Evolutionary conservation across 2,329 filamentous ascomycete species (phyloP).

Genomic region (Arthroderma sp.): DNA sequence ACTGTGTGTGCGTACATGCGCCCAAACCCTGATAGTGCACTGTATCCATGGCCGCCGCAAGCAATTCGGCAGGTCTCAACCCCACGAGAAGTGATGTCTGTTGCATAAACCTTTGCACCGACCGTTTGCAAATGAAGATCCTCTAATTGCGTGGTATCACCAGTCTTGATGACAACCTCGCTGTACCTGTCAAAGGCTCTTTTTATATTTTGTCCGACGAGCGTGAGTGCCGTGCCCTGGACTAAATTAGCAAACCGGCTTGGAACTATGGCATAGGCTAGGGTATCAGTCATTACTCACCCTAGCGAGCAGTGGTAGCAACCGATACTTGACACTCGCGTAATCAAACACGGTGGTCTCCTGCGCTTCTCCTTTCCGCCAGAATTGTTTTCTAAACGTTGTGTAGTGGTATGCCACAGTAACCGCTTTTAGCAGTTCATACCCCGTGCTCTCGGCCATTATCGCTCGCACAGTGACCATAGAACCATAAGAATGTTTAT

Average conservation of each 20-base stretch:
- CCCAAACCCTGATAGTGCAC: conserved; percentile 20
- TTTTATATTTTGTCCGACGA: conserved; percentile 14
- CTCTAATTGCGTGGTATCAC: conserved; percentile 13
- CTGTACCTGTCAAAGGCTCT: conserved; percentile 13
- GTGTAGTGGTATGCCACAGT: conserved; percentile 22
- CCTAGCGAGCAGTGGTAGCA: conserved; percentile 13
- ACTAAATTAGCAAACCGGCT: background rate
- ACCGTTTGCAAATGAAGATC: conserved; percentile 15
- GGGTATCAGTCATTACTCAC: conserved; percentile 3
- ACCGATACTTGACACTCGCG: conserved; percentile 13
- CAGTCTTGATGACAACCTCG: conserved; percentile 11
- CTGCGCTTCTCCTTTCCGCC: conserved; percentile 4
- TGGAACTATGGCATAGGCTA: background rate
- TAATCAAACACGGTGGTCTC: conserved; percentile 14
- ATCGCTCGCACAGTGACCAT: conserved; percentile 22
- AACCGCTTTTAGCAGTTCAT: conserved; percentile 21
- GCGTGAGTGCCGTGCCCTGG: conserved; percentile 10
- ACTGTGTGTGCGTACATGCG: conserved; percentile 18
- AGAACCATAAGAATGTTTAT: conserved; percentile 22
- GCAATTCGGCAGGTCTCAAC: conserved; percentile 14
- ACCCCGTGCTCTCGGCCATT: conserved; percentile 17
- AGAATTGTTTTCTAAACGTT: conserved; percentile 12
- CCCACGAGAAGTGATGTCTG: conserved; percentile 11
- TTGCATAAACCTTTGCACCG: conserved; percentile 14
- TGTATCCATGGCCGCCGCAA: conserved; percentile 28